Evolutionary conservation across 306 rosid species (phyloP).

Genomic region (Cucurbita moschata): DNA sequence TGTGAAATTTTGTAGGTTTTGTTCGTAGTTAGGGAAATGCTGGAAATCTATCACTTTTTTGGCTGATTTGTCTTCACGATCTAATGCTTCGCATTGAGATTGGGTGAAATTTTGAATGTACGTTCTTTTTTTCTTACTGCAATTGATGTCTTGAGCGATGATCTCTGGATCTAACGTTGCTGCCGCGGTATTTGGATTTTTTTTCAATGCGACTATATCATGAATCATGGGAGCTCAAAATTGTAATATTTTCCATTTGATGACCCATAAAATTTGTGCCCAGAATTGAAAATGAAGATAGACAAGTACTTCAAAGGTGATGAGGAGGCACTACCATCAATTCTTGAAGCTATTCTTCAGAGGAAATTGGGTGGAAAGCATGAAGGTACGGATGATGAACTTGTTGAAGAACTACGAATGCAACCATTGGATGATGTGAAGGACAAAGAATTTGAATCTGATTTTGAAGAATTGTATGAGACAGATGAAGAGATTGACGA

Average conservation of each 20-base stretch:
- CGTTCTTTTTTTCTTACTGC: not conserved
- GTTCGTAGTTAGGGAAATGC: not conserved
- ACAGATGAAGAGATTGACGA: slow-evolving; percentile 71
- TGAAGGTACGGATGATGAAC: slow-evolving; percentile 71
- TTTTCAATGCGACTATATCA: not conserved
- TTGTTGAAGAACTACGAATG: slow-evolving; percentile 34
- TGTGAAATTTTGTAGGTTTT: not conserved
- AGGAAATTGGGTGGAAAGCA: slow-evolving; percentile 54
- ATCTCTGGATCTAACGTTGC: not conserved
- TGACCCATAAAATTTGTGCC: not conserved
- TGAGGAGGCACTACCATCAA: slow-evolving; percentile 43
- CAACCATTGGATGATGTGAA: slow-evolving; percentile 35
- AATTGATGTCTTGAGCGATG: not conserved
- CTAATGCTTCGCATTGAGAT: not conserved
- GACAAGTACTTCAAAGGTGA: slow-evolving; percentile 59
- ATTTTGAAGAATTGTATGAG: slow-evolving; percentile 34
- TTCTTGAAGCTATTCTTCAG: slow-evolving; percentile 53
- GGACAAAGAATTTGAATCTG: slow-evolving; percentile 36
- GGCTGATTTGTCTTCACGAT: not conserved
- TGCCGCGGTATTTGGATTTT: not conserved
- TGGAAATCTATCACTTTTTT: not conserved
- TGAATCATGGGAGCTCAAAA: not conserved
- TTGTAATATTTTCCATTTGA: not conserved
- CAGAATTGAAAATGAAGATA: slow-evolving; percentile 50
- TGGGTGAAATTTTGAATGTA: not conserved